Conservation (phyloP, 352 stramenopile genomes). For the Pilasporangium apinafurcum region DNA sequence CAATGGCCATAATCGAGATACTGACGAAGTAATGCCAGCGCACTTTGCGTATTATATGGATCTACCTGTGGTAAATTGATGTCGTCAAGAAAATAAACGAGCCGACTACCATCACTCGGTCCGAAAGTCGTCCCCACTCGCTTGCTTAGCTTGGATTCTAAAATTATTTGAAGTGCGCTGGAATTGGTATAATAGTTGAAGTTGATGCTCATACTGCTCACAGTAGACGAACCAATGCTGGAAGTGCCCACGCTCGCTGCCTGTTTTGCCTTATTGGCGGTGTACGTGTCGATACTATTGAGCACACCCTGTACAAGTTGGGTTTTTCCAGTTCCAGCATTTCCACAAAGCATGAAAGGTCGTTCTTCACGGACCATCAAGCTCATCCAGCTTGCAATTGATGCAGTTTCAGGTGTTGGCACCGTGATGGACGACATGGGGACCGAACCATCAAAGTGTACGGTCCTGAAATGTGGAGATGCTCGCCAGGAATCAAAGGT, state of each 20-base stretch:
- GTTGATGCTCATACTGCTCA: conserved; percentile 66
- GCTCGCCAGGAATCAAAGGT: conserved; percentile 92
- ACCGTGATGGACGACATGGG: conserved; percentile 86
- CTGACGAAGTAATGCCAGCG: conserved; percentile 91
- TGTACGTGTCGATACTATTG: conserved; percentile 29
- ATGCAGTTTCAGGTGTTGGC: conserved; percentile 90
- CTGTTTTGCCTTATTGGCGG: conserved; percentile 19
- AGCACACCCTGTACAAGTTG: conserved; percentile 88
- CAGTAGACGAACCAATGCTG: conserved; percentile 19
- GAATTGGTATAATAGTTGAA: conserved; percentile 86
- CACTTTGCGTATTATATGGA: conserved; percentile 92
- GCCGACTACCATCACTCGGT: conserved; percentile 63
- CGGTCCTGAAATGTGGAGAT: conserved; percentile 87
- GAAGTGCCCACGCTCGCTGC: conserved; percentile 3
- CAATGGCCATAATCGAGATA: conserved; percentile 93
- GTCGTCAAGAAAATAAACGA: conserved; percentile 96
- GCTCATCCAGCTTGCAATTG: conserved; percentile 92
- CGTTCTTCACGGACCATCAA: conserved; percentile 89
- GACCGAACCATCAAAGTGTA: conserved; percentile 71
- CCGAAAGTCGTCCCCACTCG: conserved; percentile 83
- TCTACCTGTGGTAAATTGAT: conserved; percentile 94
- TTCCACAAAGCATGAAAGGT: conserved; percentile 92
- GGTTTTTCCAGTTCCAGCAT: conserved; percentile 92
- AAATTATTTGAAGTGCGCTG: conserved; percentile 60
- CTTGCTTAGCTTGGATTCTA: conserved; percentile 88